Percentiles rank a stretch among this genome's conserved stretches.
Evolutionary conservation across 345 rosid species (phyloP).

Genomic region (Atalantia buxifolia): DNA sequence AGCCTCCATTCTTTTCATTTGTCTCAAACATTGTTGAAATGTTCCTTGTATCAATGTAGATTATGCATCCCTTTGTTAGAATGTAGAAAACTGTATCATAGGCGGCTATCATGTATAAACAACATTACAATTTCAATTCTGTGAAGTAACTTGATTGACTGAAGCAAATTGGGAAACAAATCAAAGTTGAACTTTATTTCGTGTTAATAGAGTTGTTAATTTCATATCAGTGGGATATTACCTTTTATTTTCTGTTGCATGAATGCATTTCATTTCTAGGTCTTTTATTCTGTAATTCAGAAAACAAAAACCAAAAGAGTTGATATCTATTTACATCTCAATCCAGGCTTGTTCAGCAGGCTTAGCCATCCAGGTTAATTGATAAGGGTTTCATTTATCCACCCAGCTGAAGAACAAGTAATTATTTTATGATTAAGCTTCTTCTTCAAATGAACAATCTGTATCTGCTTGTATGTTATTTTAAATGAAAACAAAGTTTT

Average conservation of each 20-base stretch:
- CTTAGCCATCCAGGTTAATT: neutral
- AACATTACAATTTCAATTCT: neutral
- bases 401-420: neutral
- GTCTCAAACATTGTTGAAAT: constrained; percentile 19
- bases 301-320: neutral
- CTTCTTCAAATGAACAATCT: too few relatives aligned
- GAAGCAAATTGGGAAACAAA: neutral
- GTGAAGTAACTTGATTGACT: neutral
- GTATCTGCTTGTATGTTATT: neutral
- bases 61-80: neutral
- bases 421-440: neutral
- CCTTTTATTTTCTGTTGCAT: neutral
- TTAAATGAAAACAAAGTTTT: neutral
- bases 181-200: neutral
- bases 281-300: neutral
- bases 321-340: neutral
- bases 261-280: neutral
- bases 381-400: neutral
- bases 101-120: neutral
- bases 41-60: constrained; percentile 3
- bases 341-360: neutral
- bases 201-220: too few relatives aligned
- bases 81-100: neutral
- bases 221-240: neutral
- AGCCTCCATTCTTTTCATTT: constrained; percentile 23